Evolutionary conservation across 768 basidiomycete genomes (phyloP).

Genomic region (Leccinum broughii): DNA sequence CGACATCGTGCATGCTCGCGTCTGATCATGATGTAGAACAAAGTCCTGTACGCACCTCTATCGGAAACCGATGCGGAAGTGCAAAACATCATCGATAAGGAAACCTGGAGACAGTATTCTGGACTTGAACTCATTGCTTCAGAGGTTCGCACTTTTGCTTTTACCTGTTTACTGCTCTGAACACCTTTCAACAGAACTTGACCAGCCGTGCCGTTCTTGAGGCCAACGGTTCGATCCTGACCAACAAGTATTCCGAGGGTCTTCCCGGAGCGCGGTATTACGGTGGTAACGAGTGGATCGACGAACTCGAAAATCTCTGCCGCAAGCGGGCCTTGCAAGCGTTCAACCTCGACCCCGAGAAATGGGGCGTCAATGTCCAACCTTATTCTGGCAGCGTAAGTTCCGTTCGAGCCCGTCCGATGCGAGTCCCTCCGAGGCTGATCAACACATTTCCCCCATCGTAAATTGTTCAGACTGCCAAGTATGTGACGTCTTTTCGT

Average conservation of each 20-base stretch:
- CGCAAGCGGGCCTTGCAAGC: slow-evolving; percentile 94
- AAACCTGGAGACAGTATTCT: slow-evolving; percentile 97
- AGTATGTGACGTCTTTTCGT: slow-evolving; percentile 49
- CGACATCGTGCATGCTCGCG: neutral
- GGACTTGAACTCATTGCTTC: slow-evolving; percentile 99
- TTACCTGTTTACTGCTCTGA: neutral
- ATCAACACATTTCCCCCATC: slow-evolving; percentile 6
- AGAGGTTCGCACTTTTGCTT: slow-evolving; percentile 59
- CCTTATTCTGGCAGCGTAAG: slow-evolving; percentile 92
- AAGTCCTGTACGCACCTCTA: slow-evolving; percentile 83
- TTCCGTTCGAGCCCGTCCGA: slow-evolving; percentile 33
- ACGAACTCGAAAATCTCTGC: slow-evolving; percentile 93
- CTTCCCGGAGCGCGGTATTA: slow-evolving; percentile 97
- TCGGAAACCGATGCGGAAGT: slow-evolving; percentile 93
- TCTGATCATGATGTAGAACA: slow-evolving; percentile 62
- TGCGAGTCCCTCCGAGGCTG: slow-evolving; percentile 3
- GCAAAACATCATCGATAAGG: slow-evolving; percentile 97
- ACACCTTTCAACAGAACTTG: slow-evolving; percentile 65
- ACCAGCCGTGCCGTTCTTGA: slow-evolving; percentile 96
- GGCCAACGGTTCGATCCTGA: slow-evolving; percentile 97
- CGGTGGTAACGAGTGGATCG: slow-evolving; percentile 97
- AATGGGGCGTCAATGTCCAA: slow-evolving; percentile 99
- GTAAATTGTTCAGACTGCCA: slow-evolving; percentile 68
- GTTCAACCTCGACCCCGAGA: slow-evolving; percentile 88
- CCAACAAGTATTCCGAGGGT: slow-evolving; percentile 99